Evolutionary conservation across 1,139 yeast genomes (phyloP).

Genomic region (Yamadazyma atlantica): DNA sequence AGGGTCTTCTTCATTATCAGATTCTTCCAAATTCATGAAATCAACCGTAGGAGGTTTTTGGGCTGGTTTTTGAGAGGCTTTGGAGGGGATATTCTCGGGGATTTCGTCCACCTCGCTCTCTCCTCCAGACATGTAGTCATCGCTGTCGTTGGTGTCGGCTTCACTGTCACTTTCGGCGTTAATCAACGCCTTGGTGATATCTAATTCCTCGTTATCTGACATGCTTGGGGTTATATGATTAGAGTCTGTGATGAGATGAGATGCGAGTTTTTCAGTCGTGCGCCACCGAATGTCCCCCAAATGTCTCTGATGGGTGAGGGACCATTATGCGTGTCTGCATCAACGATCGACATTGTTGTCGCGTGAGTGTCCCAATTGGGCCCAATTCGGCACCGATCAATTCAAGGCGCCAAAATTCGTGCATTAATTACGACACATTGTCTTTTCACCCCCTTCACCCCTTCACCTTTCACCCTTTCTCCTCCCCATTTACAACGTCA

Average conservation of each 20-base stretch:
- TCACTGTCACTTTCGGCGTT: background rate
- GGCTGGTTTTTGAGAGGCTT: slow-evolving; percentile 2
- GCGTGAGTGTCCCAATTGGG: too few relatives aligned
- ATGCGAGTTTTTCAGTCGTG: background rate
- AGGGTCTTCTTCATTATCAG: slow-evolving; percentile 60
- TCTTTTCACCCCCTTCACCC: too few relatives aligned
- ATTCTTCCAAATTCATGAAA: slow-evolving; percentile 53
- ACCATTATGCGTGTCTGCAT: too few relatives aligned
- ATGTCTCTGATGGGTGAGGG: too few relatives aligned
- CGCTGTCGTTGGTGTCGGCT: slow-evolving; percentile 3
- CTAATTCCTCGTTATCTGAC: background rate
- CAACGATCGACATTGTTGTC: too few relatives aligned
- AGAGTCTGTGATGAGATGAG: slow-evolving; percentile 1
- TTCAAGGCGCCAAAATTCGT: too few relatives aligned
- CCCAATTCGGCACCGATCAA: too few relatives aligned
- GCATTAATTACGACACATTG: too few relatives aligned
- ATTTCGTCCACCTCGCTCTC: slow-evolving; percentile 1
- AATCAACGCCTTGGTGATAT: slow-evolving; percentile 1
- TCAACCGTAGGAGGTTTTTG: slow-evolving; percentile 41
- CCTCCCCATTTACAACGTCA: too few relatives aligned
- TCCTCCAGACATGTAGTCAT: background rate
- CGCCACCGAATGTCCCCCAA: too few relatives aligned
- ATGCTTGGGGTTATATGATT: background rate
- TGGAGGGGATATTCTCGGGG: slow-evolving; percentile 5
- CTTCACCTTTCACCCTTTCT: too few relatives aligned